These are phyloP conservation scores for Lasiodiplodia hormozganensis DNA, from an alignment of 2,329 filamentous ascomycete genomes.

Conservation along the genomic window DNA sequence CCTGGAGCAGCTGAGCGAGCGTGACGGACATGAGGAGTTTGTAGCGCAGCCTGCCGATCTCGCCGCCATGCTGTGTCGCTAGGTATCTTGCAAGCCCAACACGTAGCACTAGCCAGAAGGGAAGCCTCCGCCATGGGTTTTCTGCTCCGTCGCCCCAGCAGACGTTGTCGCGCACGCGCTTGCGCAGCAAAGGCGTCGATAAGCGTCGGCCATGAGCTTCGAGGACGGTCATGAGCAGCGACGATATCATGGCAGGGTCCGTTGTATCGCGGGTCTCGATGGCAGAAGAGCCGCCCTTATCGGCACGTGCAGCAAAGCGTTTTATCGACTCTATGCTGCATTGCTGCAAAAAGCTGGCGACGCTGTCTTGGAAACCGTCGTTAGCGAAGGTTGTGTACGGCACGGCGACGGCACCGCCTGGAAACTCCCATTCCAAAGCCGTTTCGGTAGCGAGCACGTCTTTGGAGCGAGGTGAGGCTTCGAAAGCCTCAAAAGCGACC, in stretches of 20 bases:
- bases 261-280: constrained; percentile 65
- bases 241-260: constrained; percentile 64
- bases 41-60: constrained; percentile 58
- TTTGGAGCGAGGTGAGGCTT: constrained; percentile 62
- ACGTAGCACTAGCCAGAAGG: constrained; percentile 68
- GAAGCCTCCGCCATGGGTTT: constrained; percentile 67
- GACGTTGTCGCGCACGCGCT: constrained; percentile 70
- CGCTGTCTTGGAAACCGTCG: constrained; percentile 52
- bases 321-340: constrained; percentile 62
- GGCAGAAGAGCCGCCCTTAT: constrained; percentile 59
- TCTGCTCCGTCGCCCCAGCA: constrained; percentile 53
- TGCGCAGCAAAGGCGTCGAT: constrained; percentile 53
- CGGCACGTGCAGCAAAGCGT: constrained; percentile 57
- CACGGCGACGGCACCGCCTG: constrained; percentile 59
- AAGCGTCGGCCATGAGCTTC: constrained; percentile 58
- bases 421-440: constrained; percentile 67
- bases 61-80: constrained; percentile 46
- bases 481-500: constrained; percentile 66
- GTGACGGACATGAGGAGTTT: constrained; percentile 64
- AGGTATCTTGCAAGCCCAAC: constrained; percentile 64
- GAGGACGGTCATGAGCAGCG: constrained; percentile 67
- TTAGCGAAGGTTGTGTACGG: constrained; percentile 49
- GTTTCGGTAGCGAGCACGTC: constrained; percentile 59
- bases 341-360: constrained; percentile 63
- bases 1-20: constrained; percentile 56